A percentile compares a stretch with the other conserved stretches of the same genome.
phyloP scores from a whole-genome alignment of 2,329 filamentous ascomycete genomes.

The Lojkania enalia region DNA sequence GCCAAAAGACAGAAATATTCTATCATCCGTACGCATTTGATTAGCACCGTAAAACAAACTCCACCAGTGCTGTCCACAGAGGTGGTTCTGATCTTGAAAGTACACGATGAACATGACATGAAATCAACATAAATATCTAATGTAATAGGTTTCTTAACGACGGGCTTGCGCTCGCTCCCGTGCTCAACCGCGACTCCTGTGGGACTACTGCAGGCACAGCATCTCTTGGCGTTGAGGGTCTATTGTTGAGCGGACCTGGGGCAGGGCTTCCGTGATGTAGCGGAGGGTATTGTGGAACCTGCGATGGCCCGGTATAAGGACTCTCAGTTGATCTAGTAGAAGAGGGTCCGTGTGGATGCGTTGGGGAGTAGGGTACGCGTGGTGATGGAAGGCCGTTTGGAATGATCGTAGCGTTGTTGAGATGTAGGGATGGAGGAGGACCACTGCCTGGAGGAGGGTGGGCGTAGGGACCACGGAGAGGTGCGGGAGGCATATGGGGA shows the following conservation, averaged over 20 bases:
- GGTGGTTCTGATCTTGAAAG: not conserved
- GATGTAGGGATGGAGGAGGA: constrained; percentile 37
- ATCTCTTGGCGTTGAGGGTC: constrained; percentile 41
- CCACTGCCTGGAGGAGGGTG: constrained; percentile 29
- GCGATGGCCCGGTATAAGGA: constrained; percentile 35
- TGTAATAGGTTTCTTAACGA: constrained; percentile 53
- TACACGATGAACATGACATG: not conserved
- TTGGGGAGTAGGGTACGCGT: constrained; percentile 42
- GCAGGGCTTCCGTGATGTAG: constrained; percentile 39
- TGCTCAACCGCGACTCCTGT: constrained; percentile 33
- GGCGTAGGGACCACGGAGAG: constrained; percentile 33
- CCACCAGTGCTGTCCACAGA: constrained; percentile 7
- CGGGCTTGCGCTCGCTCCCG: constrained; percentile 52
- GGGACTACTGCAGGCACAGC: constrained; percentile 26
- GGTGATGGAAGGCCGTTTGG: constrained; percentile 46
- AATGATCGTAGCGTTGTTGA: constrained; percentile 36
- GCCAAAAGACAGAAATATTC: not conserved
- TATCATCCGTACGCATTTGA: not conserved
- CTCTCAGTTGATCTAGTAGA: constrained; percentile 42
- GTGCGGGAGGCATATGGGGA: constrained; percentile 31
- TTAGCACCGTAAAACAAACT: constrained; percentile 8
- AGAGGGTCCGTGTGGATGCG: constrained; percentile 37
- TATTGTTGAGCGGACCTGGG: constrained; percentile 24
- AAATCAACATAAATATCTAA: constrained; percentile 26
- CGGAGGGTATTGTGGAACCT: constrained; percentile 27